Conservation (phyloP, 2,329 filamentous ascomycete species). For the Colletotrichum brevisporum region DNA sequence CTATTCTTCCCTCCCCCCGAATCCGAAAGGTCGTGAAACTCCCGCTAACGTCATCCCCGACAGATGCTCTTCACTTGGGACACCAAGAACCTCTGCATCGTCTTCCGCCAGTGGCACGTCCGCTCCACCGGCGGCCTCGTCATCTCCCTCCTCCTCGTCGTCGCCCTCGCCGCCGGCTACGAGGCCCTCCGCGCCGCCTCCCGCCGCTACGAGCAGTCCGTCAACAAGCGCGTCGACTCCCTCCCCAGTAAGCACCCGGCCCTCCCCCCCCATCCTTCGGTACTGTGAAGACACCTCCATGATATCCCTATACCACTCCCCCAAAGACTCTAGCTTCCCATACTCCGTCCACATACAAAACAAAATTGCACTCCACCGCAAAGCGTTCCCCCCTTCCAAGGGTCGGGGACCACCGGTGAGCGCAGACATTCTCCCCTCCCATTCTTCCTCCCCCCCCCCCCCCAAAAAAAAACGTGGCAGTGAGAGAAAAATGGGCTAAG, state of each 20-base stretch:
- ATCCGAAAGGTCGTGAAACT: neutral
- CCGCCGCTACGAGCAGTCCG: constrained; percentile 79
- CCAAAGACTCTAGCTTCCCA: constrained; percentile 15
- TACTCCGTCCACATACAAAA: neutral
- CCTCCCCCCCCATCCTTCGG: constrained; percentile 15
- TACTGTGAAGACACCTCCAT: neutral
- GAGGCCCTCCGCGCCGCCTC: constrained; percentile 86
- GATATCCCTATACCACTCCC: constrained; percentile 1
- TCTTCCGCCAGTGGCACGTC: constrained; percentile 94
- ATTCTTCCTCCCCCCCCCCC: neutral
- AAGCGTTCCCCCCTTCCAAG: constrained; percentile 25
- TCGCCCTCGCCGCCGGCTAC: constrained; percentile 90
- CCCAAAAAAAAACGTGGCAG: constrained; percentile 12
- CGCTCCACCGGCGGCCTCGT: constrained; percentile 80
- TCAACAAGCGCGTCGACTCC: constrained; percentile 62
- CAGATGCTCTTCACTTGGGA: constrained; percentile 99
- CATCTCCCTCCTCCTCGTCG: constrained; percentile 85
- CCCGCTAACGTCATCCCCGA: constrained; percentile 38
- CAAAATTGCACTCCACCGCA: constrained; percentile 20
- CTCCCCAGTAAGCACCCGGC: constrained; percentile 64
- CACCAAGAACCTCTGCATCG: constrained; percentile 92
- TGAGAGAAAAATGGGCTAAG: constrained; percentile 37
- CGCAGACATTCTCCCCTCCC: constrained; percentile 27
- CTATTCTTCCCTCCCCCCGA: neutral
- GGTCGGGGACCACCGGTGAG: constrained; percentile 26